Conservation (phyloP, 768 basidiomycete genomes). For the Boletales sp. region DNA sequence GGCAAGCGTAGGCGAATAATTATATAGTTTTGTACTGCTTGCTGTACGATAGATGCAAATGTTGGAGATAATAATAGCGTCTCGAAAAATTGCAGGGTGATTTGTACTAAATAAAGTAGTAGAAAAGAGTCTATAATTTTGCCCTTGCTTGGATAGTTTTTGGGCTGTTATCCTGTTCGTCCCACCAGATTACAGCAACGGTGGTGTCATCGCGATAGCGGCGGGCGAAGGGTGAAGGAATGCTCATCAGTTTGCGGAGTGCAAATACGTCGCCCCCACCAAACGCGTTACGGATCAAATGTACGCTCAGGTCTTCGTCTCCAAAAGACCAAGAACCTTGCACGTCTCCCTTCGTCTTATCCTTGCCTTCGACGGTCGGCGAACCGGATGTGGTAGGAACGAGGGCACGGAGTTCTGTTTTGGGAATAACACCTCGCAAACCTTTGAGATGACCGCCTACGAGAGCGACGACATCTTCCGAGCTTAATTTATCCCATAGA, state of each 20-base stretch:
- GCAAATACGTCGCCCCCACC: slow-evolving; percentile 69
- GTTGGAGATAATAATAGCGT: slow-evolving; percentile 4
- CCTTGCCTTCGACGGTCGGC: slow-evolving; percentile 62
- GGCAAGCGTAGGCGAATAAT: slow-evolving; percentile 32
- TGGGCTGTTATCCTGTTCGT: slow-evolving; percentile 47
- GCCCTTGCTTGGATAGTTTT: slow-evolving; percentile 39
- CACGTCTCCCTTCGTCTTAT: slow-evolving; percentile 33
- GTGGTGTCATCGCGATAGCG: slow-evolving; percentile 82
- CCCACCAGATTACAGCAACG: slow-evolving; percentile 85
- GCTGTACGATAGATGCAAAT: slow-evolving; percentile 6
- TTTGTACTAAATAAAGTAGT: background rate
- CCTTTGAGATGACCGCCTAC: slow-evolving; percentile 81
- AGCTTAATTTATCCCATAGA: slow-evolving; percentile 72
- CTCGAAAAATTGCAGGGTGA: background rate
- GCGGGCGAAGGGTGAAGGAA: slow-evolving; percentile 76
- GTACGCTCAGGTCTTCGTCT: slow-evolving; percentile 75
- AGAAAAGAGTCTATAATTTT: slow-evolving; percentile 43
- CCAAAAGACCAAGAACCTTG: slow-evolving; percentile 71
- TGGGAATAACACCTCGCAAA: slow-evolving; percentile 60
- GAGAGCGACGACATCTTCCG: slow-evolving; percentile 82
- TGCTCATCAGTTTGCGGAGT: slow-evolving; percentile 67
- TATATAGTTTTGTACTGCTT: slow-evolving; percentile 28
- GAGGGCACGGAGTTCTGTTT: slow-evolving; percentile 49
- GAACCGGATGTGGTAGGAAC: slow-evolving; percentile 53
- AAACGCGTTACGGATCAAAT: slow-evolving; percentile 88